Conservation (phyloP, 768 basidiomycete genomes). For the Exidia glandulosa region DNA sequence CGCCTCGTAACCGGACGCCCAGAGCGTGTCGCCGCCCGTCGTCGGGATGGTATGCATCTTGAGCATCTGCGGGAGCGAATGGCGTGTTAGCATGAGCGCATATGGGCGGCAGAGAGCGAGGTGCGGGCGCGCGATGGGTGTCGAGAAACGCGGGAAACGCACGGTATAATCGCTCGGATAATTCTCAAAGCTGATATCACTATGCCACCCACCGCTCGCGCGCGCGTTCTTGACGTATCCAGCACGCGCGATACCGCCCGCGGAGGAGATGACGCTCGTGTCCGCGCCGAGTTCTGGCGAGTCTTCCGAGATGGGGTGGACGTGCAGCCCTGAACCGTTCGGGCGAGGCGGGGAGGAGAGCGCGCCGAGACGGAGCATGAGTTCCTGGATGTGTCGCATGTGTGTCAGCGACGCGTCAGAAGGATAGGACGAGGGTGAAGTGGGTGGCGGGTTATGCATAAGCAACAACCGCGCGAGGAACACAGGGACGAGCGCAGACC, state of each 20-base stretch:
- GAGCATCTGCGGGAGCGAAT: constrained; percentile 22
- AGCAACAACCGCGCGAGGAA: too few species aligned
- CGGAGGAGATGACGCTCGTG: constrained; percentile 40
- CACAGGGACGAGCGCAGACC: too few species aligned
- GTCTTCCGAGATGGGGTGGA: constrained; percentile 43
- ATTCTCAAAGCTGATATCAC: constrained; percentile 51
- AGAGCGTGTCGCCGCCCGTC: constrained; percentile 29
- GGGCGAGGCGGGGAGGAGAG: constrained; percentile 25
- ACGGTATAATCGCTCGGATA: constrained; percentile 51
- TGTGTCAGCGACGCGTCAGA: too few species aligned
- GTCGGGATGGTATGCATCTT: constrained; percentile 22
- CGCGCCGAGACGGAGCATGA: constrained; percentile 37
- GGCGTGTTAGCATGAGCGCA: neutral
- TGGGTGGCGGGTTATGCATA: too few species aligned
- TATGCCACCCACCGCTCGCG: constrained; percentile 38
- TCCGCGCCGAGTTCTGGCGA: constrained; percentile 41
- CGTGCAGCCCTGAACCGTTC: constrained; percentile 35
- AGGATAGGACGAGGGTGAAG: too few species aligned
- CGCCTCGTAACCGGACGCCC: constrained; percentile 40
- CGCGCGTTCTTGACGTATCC: constrained; percentile 21
- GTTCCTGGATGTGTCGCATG: too few species aligned
- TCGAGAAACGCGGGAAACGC: too few species aligned
- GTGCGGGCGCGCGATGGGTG: too few species aligned
- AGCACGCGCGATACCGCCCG: constrained; percentile 28
- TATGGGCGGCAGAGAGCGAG: neutral